Conservation (phyloP, 768 basidiomycete species). For the Leccinum fibrillosum region DNA sequence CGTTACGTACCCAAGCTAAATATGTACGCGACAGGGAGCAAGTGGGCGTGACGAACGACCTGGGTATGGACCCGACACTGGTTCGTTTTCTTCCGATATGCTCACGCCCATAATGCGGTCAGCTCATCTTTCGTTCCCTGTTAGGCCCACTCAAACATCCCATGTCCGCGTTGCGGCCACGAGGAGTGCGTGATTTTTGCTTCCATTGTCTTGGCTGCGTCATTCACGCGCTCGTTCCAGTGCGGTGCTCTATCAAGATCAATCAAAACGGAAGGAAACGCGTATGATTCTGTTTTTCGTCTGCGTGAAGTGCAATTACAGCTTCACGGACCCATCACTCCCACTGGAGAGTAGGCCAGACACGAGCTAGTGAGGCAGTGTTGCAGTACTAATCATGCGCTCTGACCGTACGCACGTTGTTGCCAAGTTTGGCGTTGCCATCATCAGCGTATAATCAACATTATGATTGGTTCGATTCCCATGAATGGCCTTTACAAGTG, state of each 20-base stretch:
- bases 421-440: not conserved
- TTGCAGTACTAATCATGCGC: not conserved
- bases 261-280: constrained; percentile 94
- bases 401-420: constrained; percentile 4
- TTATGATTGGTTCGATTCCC: not conserved
- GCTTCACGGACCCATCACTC: constrained; percentile 68
- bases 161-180: constrained; percentile 78
- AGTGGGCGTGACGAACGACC: constrained; percentile 84
- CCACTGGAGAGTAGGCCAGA: constrained; percentile 41
- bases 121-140: not conserved
- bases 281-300: constrained; percentile 93
- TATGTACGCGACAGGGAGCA: constrained; percentile 64
- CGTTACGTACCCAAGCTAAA: not conserved
- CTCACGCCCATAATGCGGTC: not conserved
- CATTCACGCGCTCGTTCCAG: constrained; percentile 39
- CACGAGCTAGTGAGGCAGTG: constrained; percentile 15
- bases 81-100: constrained; percentile 36
- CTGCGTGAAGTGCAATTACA: constrained; percentile 77
- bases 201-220: not conserved
- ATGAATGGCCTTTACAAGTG: not conserved
- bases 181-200: constrained; percentile 62
- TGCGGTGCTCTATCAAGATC: constrained; percentile 93
- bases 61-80: constrained; percentile 87
- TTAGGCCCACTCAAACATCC: constrained; percentile 80
- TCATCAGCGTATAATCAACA: not conserved